These are phyloP conservation scores for Trichoderma endophyticum DNA, from an alignment of 2,329 filamentous ascomycete genomes.

Conservation along the genomic window DNA sequence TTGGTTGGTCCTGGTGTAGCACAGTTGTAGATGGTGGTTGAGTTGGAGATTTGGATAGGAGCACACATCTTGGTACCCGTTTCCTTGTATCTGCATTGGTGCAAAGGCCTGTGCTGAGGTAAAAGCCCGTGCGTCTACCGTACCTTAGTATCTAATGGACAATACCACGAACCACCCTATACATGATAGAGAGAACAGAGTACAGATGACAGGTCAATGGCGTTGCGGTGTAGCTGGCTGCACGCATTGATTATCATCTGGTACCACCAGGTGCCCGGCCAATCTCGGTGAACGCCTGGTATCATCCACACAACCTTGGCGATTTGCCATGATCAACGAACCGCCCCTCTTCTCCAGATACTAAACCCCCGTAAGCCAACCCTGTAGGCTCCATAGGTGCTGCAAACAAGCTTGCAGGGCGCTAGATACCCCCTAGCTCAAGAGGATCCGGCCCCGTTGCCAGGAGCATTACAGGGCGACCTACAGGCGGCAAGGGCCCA, in stretches of 20 bases:
- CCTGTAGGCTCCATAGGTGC: neutral
- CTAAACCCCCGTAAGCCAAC: neutral
- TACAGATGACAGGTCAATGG: neutral
- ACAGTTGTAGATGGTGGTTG: neutral
- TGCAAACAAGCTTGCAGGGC: neutral
- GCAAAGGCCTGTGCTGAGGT: neutral
- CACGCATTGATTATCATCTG: neutral
- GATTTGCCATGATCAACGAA: neutral
- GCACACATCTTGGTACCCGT: neutral
- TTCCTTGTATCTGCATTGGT: neutral
- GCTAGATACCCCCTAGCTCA: neutral
- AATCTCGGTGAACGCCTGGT: constrained; percentile 5
- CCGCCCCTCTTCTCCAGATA: constrained; percentile 1
- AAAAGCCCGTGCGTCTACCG: neutral
- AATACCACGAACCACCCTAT: neutral
- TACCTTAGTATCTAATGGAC: neutral
- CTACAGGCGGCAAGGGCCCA: neutral
- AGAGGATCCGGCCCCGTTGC: neutral
- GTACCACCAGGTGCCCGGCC: neutral
- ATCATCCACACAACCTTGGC: neutral
- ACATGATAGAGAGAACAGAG: neutral
- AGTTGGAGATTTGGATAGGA: neutral
- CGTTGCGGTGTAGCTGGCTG: neutral
- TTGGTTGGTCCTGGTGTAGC: neutral
- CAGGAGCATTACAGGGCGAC: neutral